Evolutionary conservation across 768 basidiomycete genomes (phyloP), one percentile per base, ranked within the genome.

Genomic region (Kwoniella pini): DNA sequence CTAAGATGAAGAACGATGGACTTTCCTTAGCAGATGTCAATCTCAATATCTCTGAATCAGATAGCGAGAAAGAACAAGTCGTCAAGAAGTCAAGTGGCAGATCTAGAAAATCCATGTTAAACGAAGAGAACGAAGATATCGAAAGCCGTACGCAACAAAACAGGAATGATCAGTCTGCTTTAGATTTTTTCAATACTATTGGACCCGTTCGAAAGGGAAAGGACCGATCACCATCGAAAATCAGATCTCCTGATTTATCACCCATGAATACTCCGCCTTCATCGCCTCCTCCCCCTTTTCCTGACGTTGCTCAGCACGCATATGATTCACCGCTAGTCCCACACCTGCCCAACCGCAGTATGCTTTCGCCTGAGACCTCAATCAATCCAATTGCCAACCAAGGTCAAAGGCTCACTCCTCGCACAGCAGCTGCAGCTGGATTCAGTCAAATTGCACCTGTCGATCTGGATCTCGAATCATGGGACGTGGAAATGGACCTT

Each of bases 361-460:
- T n/a, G n/a, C n/a, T 49, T n/a, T 61, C 62, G 12, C 63, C 64
- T 10, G 44, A 65, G 21, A 30, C 39, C 12, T 13, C 39, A 6
- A 33, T 21, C 1, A 48, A 22, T 15, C 10, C 3, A 3, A 3
- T 30, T 5, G 5, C 40, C 12, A 26, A 11, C 17, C 43, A 19
- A 48, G 21, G 44, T 19, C 19, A 26, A 24, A 45, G 26, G 27
- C 13, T 57, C 12, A 38, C 60, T 26, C 45, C 51, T 42, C 53
- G 57, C 17, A 52, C 54, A 9, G 40, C 63, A 42, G 56, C 50
- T 10, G 50, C 54, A 12, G 77, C 62, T 17, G 77, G 77, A 0
- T 76, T 75, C 63, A 63, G 58, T 33, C 69, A 78, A 45, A 58
- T 78, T 21, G 74, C 64, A 9, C 57, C 71, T 2, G 56, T 72